Conservation (phyloP, 2,329 filamentous ascomycete genomes). For the Pseudogymnoascus sp. region DNA sequence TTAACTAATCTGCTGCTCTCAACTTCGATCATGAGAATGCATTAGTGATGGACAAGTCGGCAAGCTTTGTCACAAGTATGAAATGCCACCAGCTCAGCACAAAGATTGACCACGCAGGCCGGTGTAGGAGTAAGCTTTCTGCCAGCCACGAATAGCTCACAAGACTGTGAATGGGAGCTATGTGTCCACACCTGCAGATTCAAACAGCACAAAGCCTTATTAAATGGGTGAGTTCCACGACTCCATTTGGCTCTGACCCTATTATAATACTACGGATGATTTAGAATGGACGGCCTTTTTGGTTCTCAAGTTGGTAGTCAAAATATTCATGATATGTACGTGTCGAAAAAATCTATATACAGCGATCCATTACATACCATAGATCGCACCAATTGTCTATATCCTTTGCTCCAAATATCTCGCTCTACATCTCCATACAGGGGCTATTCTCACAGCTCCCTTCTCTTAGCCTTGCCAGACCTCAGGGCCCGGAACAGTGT, state of each 20-base stretch:
- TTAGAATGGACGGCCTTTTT: neutral
- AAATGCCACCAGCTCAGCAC: neutral
- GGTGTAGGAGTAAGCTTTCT: neutral
- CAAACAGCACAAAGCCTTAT: too few species aligned
- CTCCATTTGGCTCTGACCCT: neutral
- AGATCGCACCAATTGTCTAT: neutral
- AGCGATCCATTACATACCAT: neutral
- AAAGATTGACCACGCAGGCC: neutral
- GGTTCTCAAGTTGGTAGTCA: neutral
- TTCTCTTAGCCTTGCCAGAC: slow-evolving; percentile 8
- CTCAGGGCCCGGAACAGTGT: slow-evolving; percentile 15
- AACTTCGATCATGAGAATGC: neutral
- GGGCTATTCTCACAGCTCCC: neutral
- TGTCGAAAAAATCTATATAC: slow-evolving; percentile 2
- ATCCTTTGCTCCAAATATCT: neutral
- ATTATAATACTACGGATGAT: neutral
- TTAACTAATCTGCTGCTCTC: neutral
- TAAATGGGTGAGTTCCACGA: neutral
- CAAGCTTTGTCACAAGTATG: neutral
- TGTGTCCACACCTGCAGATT: neutral
- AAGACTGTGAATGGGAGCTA: neutral
- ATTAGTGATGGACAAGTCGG: neutral
- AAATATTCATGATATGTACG: neutral
- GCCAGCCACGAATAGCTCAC: neutral
- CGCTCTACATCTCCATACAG: neutral